Base-by-base conservation (phyloP, 306 rosid species). In the Arachis stenosperma region DNA sequence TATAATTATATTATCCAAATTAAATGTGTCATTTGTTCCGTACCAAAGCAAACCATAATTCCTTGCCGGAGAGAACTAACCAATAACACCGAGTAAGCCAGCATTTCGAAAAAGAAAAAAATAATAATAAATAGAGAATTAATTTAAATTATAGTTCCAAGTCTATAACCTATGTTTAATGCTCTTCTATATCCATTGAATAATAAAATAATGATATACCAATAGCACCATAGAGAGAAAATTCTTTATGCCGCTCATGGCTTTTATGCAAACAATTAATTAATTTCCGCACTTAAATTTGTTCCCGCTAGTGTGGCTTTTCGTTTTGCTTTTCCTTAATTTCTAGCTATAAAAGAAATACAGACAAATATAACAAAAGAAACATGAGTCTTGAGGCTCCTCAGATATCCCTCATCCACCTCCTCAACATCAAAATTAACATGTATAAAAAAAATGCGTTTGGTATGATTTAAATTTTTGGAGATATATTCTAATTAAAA, bases 161-260 rank as follows among this genome's bases (percentile, higher is more conserved):
- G n/a, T n/a, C n/a, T n/a, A n/a, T n/a, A n/a, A n/a, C n/a, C n/a
- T n/a, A n/a, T n/a, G n/a, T n/a, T n/a, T n/a, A n/a, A n/a, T n/a
- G n/a, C n/a, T n/a, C n/a, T n/a, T n/a, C n/a, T n/a, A n/a, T n/a
- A 30, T 30, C 36, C 1, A 1, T 30, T 30, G 3, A 47, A 1
- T 43, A 43, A 56, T 42, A 41, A n/a, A 56, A 46, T 43, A 70
- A 72, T 56, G 30, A 60, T 58, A n/a, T 58, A 46, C 41, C 50
- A 77, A 69, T 69, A 33, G 76, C 75, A 69, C 79, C 58, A 12
- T 50, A 78, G n/a, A n/a, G n/a, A n/a, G n/a, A n/a, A n/a, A n/a
- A n/a, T n/a, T n/a, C n/a, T n/a, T n/a, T n/a, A n/a, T n/a, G n/a
- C n/a, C n/a, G n/a, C n/a, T n/a, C n/a, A n/a, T n/a, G n/a, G n/a